Base-by-base conservation (phyloP, 2,329 filamentous ascomycete genomes). In the Nemania diffusa region DNA sequence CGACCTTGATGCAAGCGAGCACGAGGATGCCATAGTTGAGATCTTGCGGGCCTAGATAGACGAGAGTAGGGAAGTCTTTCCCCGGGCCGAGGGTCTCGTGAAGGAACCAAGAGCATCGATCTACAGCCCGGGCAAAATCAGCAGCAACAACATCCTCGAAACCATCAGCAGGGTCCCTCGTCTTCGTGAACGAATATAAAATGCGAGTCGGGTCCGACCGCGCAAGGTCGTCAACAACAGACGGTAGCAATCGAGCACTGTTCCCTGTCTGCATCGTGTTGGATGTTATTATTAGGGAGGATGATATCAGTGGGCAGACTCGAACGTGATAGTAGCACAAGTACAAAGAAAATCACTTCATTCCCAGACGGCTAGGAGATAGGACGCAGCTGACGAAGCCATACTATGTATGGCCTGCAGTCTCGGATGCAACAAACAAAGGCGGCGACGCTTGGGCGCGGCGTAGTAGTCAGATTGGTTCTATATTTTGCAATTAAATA, bases 1-100 rank as follows among this genome's bases (percentile, higher is more conserved):
- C 81, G 2, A 80, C 79, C 72, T 84, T 84, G 65, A 81, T 79
- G 42, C 66, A 78, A 4, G 81, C 81, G 7, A 83, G 71, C 1
- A 80, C 63, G 5, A 80, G 51, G 34, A 83, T 77, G 15, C 69
- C 76, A 56, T 81, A 79, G 13, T 78, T 74, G n/a, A 80, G 57
- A 64, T 83, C 82, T 48, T 77, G 75, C 5, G 76, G 73, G 32
- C 78, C 78, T 26, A 79, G 65, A 64, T 80, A 81, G 2, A 74
- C 68, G 3, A 82, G 52, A 0, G 80, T 80, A 2, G 78, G 76
- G 61, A 79, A 80, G 22, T 68, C 57, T 20, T 68, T 62, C 11
- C 72, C 71, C 9, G 62, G 71, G 1, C 76, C 78, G 29, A 82
- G 64, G 3, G 60, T 71, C 20, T 72, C 58, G 13, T 78, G 71